Conservation (phyloP, 192 early-diverging fungal genomes). For the Linnemannia elongata region DNA sequence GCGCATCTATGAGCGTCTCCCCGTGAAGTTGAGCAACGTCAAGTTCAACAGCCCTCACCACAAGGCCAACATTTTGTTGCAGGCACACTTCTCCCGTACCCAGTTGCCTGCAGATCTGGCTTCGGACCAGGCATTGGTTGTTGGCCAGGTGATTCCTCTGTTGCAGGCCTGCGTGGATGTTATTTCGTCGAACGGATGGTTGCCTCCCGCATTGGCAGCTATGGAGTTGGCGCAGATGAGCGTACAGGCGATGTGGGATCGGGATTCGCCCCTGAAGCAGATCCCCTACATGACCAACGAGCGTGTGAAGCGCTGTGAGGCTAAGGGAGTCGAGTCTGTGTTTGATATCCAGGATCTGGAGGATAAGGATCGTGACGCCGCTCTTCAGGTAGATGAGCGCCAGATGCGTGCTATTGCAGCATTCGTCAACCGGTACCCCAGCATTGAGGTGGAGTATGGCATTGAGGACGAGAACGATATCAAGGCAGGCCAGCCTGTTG, state of each 20-base stretch:
- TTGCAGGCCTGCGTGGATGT: slow-evolving; percentile 96
- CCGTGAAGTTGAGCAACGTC: slow-evolving; percentile 76
- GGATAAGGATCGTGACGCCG: slow-evolving; percentile 80
- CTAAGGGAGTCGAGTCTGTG: slow-evolving; percentile 82
- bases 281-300: slow-evolving; percentile 86
- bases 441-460: slow-evolving; percentile 85
- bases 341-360: slow-evolving; percentile 97
- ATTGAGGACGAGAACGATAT: slow-evolving; percentile 75
- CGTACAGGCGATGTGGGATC: slow-evolving; percentile 98
- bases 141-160: slow-evolving; percentile 82
- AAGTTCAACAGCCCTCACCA: slow-evolving; percentile 91
- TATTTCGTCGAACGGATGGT: slow-evolving; percentile 91
- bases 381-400: slow-evolving; percentile 73
- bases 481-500: slow-evolving; percentile 73
- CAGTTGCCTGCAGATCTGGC: slow-evolving; percentile 92
- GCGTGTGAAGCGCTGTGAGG: slow-evolving; percentile 79
- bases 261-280: slow-evolving; percentile 92
- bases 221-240: slow-evolving; percentile 99
- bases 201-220: slow-evolving; percentile 87
- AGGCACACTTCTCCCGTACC: slow-evolving; percentile 94
- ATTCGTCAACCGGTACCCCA: slow-evolving; percentile 95
- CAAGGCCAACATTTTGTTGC: slow-evolving; percentile 93
- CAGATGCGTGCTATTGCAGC: slow-evolving; percentile 84
- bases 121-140: slow-evolving; percentile 83
- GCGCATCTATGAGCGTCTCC: slow-evolving; percentile 85